Evolutionary conservation across 2,329 filamentous ascomycete genomes (phyloP).

Genomic region (Monosporascus sp.): DNA sequence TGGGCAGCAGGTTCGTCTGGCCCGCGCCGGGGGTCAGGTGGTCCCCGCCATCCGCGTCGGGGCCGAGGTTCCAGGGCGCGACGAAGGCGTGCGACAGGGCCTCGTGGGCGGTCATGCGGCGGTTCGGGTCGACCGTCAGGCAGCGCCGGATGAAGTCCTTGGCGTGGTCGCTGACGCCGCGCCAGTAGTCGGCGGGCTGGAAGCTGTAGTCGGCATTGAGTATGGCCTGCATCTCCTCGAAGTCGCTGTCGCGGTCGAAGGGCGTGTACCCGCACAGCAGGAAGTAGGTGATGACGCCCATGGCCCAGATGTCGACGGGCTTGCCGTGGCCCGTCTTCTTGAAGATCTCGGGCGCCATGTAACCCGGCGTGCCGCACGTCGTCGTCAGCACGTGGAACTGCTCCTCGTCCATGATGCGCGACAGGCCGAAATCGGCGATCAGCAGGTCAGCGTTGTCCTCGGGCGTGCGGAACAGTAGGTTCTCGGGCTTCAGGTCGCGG

Average conservation of each 20-base stretch:
- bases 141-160: conserved; percentile 91
- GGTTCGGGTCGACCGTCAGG: conserved; percentile 80
- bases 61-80: conserved; percentile 42
- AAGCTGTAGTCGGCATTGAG: conserved; percentile 95
- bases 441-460: conserved; percentile 96
- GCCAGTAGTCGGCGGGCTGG: conserved; percentile 93
- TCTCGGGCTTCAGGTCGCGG: conserved; percentile 95
- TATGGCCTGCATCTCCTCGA: conserved; percentile 99
- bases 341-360: conserved; percentile 99
- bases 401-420: conserved; percentile 97
- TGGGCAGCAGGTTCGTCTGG: conserved; percentile 60
- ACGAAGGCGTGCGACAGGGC: conserved; percentile 64
- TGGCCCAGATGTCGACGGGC: conserved; percentile 96
- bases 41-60: conserved; percentile 46
- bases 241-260: conserved; percentile 93
- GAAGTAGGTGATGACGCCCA: conserved; percentile 98
- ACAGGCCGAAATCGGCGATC: conserved; percentile 95
- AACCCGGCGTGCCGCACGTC: conserved; percentile 94
- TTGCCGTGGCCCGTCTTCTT: conserved; percentile 98
- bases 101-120: conserved; percentile 87
- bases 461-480: conserved; percentile 90
- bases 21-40: conserved; percentile 39
- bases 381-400: conserved; percentile 97
- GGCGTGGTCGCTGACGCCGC: conserved; percentile 77
- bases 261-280: conserved; percentile 96